Base-by-base conservation (phyloP, 2,329 filamentous ascomycete genomes). In the Colletotrichum abscissum region DNA sequence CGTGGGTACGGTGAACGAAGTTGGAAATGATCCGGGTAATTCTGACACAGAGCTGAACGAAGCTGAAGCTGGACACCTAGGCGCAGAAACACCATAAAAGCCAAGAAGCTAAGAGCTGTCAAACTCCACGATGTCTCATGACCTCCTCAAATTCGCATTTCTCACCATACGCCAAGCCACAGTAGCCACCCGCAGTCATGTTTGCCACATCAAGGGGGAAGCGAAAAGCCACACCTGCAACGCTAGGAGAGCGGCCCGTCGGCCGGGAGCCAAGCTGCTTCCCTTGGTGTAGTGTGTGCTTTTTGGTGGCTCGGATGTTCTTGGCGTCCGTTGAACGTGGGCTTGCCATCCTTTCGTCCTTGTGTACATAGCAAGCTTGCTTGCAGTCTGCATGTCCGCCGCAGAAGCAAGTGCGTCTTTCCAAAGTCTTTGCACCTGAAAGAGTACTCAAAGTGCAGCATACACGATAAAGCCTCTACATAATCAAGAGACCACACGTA, bases 191-290 rank as follows among this genome's bases (percentile, higher is more conserved):
- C 19, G 19, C 8, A 49, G 19, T 22, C 7, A 49, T 7, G 22
- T 26, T 26, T 22, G 35, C 35, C 16, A 49, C 11, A 30, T 28
- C 60, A 30, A 49, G n/a, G 12, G 38, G 28, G 8, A 19, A n/a
- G n/a, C 9, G 12, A 30, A 16, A 35, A 33, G 12, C 8, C n/a
- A 63, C 5, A 8, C 42, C 19, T 52, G 28, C 42, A 30, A 19
- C 42, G 28, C 60, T 54, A 63, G 30, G 42, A 35, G 28, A 22
- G 60, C 60, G 42, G 60, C 60, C 60, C 60, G 60, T 46, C 42
- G 19, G 42, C 42, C 42, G 42, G 42, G 7, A 49, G 8, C 42
- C 42, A 22, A 8, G 11, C 11, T 49, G 42, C 19, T 49, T 22
- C 11, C 33, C 11, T 35, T 35, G 9, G 42, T 0, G 35, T 46